Conservation (phyloP, 768 basidiomycete genomes). For the Kwoniella mangroviensis region DNA sequence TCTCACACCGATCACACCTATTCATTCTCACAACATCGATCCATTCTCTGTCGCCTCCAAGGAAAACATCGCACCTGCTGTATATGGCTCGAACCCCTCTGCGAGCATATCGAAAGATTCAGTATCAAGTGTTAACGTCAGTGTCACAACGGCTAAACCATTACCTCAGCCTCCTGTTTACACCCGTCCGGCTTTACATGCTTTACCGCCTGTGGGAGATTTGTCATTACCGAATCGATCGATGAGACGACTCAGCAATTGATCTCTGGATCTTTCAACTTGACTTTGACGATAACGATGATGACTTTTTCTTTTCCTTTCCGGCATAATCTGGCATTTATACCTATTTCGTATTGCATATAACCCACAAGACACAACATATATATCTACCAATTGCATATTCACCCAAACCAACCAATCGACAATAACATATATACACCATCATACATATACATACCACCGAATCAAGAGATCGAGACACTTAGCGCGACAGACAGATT, state of each 20-base stretch:
- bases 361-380: neutral
- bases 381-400: neutral
- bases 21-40: slow-evolving; percentile 38
- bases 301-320: slow-evolving; percentile 1
- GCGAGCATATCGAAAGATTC: slow-evolving; percentile 26
- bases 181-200: slow-evolving; percentile 35
- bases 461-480: neutral
- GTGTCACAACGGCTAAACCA: slow-evolving; percentile 14
- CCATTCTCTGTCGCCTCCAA: slow-evolving; percentile 45
- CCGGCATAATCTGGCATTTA: slow-evolving; percentile 12
- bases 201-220: slow-evolving; percentile 32
- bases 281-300: slow-evolving; percentile 4
- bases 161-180: slow-evolving; percentile 26
- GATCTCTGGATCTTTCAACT: too few relatives aligned
- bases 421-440: neutral
- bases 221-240: slow-evolving; percentile 34
- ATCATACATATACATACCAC: neutral
- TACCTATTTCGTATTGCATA: neutral
- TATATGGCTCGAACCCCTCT: slow-evolving; percentile 23
- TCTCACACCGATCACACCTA: slow-evolving; percentile 55
- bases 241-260: slow-evolving; percentile 45
- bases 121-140: slow-evolving; percentile 14
- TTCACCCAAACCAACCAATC: neutral
- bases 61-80: slow-evolving; percentile 53
- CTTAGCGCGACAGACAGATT: neutral